Evolutionary conservation across 345 rosid genomes (phyloP).

Genomic region (Citrus hindsii): DNA sequence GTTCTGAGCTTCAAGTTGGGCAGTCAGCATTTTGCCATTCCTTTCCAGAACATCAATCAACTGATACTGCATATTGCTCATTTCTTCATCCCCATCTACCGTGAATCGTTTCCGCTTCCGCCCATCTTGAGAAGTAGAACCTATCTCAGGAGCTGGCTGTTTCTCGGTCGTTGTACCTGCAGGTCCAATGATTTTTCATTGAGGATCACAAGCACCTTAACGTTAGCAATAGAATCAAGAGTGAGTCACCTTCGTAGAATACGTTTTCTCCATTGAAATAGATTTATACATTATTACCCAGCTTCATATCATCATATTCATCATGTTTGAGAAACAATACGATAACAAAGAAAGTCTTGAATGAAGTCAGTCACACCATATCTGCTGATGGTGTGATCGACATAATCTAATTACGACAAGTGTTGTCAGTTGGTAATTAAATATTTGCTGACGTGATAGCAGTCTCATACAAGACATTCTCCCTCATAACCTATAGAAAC

Average conservation of each 20-base stretch:
- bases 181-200: slow-evolving; percentile 11
- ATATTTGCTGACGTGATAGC: neutral
- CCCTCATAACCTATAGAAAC: neutral
- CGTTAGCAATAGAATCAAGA: neutral
- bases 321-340: too few species aligned
- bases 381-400: neutral
- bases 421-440: neutral
- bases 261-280: neutral
- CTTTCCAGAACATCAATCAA: slow-evolving; percentile 62
- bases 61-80: slow-evolving; percentile 37
- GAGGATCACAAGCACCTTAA: neutral
- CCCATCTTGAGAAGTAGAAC: slow-evolving; percentile 56
- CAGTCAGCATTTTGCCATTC: slow-evolving; percentile 69
- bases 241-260: too few species aligned
- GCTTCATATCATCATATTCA: neutral
- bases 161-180: slow-evolving; percentile 57
- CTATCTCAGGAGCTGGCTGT: slow-evolving; percentile 40
- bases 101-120: slow-evolving; percentile 65
- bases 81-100: slow-evolving; percentile 42
- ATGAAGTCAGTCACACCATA: neutral
- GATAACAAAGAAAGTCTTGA: neutral
- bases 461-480: neutral
- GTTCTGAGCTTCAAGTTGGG: slow-evolving; percentile 88
- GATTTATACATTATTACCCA: neutral
- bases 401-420: neutral